Evolutionary conservation across 768 basidiomycete species (phyloP).

Genomic region (Suillus subalutaceus): DNA sequence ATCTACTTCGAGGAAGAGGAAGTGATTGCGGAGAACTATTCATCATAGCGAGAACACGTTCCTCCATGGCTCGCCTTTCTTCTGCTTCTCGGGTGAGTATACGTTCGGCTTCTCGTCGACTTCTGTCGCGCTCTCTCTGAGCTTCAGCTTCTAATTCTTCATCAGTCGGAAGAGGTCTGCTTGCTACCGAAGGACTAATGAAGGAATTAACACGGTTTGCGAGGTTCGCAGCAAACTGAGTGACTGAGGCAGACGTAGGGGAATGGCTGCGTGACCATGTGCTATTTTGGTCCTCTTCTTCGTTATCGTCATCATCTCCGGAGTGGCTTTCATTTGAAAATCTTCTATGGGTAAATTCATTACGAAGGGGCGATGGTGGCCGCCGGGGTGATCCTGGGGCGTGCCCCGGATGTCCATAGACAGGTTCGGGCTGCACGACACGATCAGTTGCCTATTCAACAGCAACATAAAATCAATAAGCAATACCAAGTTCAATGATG

Average conservation of each 20-base stretch:
- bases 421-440: constrained; percentile 45
- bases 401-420: constrained; percentile 37
- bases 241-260: constrained; percentile 69
- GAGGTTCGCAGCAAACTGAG: constrained; percentile 72
- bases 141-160: constrained; percentile 85
- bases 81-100: constrained; percentile 75
- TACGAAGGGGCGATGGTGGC: constrained; percentile 74
- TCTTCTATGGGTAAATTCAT: constrained; percentile 51
- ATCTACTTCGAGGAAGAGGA: constrained; percentile 61
- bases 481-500: constrained; percentile 45
- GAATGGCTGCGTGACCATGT: constrained; percentile 45
- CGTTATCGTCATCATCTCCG: constrained; percentile 44
- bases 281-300: constrained; percentile 23
- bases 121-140: constrained; percentile 72
- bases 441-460: constrained; percentile 16
- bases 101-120: constrained; percentile 75
- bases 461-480: constrained; percentile 1
- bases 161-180: constrained; percentile 60
- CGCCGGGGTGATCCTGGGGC: constrained; percentile 37
- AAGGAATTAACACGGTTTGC: constrained; percentile 75
- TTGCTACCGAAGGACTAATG: constrained; percentile 52
- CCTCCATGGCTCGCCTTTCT: constrained; percentile 68
- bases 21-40: constrained; percentile 42
- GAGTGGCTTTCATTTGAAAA: constrained; percentile 56
- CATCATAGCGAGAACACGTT: constrained; percentile 78